These are phyloP conservation scores for Trichoderma cornu-damae DNA, from an alignment of 2,329 filamentous ascomycete species.

Conservation along the genomic window DNA sequence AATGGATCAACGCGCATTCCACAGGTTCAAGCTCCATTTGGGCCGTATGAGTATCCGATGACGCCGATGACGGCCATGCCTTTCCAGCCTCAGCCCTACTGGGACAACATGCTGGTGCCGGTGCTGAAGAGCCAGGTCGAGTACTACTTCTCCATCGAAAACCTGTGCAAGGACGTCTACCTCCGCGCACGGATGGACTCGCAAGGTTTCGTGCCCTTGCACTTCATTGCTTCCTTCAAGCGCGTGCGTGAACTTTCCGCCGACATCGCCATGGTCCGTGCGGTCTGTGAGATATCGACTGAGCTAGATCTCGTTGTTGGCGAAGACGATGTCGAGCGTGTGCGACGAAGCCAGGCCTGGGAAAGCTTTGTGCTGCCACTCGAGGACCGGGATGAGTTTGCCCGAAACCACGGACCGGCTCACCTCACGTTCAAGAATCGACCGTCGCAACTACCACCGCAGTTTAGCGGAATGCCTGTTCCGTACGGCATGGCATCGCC, in stretches of 20 bases:
- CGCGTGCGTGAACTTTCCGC: slow-evolving; percentile 50
- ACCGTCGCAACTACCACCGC: slow-evolving; percentile 27
- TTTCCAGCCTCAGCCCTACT: slow-evolving; percentile 42
- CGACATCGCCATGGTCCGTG: slow-evolving; percentile 67
- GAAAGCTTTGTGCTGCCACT: slow-evolving; percentile 70
- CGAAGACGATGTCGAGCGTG: slow-evolving; percentile 70
- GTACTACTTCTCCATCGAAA: slow-evolving; percentile 97
- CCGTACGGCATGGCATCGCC: slow-evolving; percentile 30
- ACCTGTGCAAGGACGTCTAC: slow-evolving; percentile 88
- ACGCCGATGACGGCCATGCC: slow-evolving; percentile 36
- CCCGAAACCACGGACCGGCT: slow-evolving; percentile 64
- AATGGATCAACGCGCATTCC: slow-evolving; percentile 35
- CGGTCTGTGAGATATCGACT: slow-evolving; percentile 66
- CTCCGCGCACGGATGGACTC: slow-evolving; percentile 90
- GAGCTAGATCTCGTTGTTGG: slow-evolving; percentile 70
- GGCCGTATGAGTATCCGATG: slow-evolving; percentile 38
- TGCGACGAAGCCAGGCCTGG: slow-evolving; percentile 73
- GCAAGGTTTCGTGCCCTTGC: slow-evolving; percentile 81
- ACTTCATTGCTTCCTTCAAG: slow-evolving; percentile 79
- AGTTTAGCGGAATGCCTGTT: slow-evolving; percentile 32
- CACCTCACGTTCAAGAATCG: slow-evolving; percentile 37
- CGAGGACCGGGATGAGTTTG: slow-evolving; percentile 65
- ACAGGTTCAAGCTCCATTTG: slow-evolving; percentile 34
- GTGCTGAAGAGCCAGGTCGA: slow-evolving; percentile 57
- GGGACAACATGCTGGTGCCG: slow-evolving; percentile 45